phyloP scores from a whole-genome alignment of 495 filamentous ascomycete species.

The Cercophora newfieldiana region DNA sequence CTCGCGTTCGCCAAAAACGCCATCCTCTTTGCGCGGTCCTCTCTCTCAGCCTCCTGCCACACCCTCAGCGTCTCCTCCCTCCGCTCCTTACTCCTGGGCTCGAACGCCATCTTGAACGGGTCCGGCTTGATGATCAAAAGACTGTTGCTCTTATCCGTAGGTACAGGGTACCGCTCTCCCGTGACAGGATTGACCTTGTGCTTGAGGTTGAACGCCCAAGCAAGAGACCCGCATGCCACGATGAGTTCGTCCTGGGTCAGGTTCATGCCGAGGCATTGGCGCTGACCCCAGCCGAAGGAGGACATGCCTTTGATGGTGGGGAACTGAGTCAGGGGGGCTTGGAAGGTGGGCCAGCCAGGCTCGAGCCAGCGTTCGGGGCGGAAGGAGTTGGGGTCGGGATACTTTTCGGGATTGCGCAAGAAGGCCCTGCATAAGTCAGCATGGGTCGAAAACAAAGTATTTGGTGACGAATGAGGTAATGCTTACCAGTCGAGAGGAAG shows the following conservation, averaged over 20 bases:
- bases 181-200: constrained; percentile 36
- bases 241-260: constrained; percentile 49
- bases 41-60: constrained; percentile 26
- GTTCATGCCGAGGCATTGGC: constrained; percentile 58
- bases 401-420: constrained; percentile 45
- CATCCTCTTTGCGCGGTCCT: constrained; percentile 26
- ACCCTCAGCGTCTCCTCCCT: constrained; percentile 32
- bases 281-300: constrained; percentile 61
- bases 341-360: constrained; percentile 54
- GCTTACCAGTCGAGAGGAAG: constrained; percentile 52
- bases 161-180: constrained; percentile 37
- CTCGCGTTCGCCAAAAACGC: constrained; percentile 27
- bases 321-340: constrained; percentile 45
- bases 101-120: constrained; percentile 44
- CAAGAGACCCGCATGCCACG: constrained; percentile 46
- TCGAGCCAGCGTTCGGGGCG: constrained; percentile 53
- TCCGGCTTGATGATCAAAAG: constrained; percentile 46
- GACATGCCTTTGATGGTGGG: constrained; percentile 48
- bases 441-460: background rate
- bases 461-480: background rate
- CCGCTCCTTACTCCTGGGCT: constrained; percentile 37
- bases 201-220: constrained; percentile 52
- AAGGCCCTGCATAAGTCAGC: constrained; percentile 29
- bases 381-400: constrained; percentile 53
- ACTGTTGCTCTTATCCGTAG: constrained; percentile 44